Evolutionary conservation across 2,329 filamentous ascomycete genomes (phyloP), one percentile per base, ranked within the genome.

Genomic region (Penicillium rolfsii): DNA sequence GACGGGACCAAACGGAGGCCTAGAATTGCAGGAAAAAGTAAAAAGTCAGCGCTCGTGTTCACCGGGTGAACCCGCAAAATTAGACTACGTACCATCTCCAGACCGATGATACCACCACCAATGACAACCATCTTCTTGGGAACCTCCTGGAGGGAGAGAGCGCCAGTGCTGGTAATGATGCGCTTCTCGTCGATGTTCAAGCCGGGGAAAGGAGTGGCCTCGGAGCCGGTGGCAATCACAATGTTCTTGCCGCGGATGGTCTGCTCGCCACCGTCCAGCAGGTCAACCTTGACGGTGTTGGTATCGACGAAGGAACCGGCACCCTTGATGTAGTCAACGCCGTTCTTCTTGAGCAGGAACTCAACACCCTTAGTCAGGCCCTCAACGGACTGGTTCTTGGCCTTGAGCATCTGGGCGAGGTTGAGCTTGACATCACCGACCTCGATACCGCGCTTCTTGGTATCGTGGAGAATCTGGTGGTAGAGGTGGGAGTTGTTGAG

Each of bases 401-500:
- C 93, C 84, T 97, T 96, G 93, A 99, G 97, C 87, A 99, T 93
- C 79, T 95, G 89, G 73, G 84, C 81, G 49, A 99, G 86, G 85
- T 99, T 97, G 76, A 99, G 89, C 81, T 96, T 96, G 75, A 99
- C 94, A 82, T 97, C 92, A 76, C 91, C 89, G 71, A 99, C 95
- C 76, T 98, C 94, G 78, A 99, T 99, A 77, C 95, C 95, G 78
- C 95, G 92, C 81, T 91, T 88, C 83, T 97, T 97, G 69, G 93
- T 94, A 84, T 99, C 95, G 83, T 99, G 94, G 64, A 96, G 87
- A 75, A 97, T 90, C 82, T 93, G 90, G 84, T 98, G 94, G 85
- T 98, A 98, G 63, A 98, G 87, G 80, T 97, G 93, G 72, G 95
- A 97, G 86, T 98, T 98, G 89, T 98, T 99, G 79, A 99, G 91